A percentile compares a stretch with the other conserved stretches of the same genome.
phyloP scores from a whole-genome alignment of 2,329 filamentous ascomycete genomes.

The Scortechinia acanthostroma region DNA sequence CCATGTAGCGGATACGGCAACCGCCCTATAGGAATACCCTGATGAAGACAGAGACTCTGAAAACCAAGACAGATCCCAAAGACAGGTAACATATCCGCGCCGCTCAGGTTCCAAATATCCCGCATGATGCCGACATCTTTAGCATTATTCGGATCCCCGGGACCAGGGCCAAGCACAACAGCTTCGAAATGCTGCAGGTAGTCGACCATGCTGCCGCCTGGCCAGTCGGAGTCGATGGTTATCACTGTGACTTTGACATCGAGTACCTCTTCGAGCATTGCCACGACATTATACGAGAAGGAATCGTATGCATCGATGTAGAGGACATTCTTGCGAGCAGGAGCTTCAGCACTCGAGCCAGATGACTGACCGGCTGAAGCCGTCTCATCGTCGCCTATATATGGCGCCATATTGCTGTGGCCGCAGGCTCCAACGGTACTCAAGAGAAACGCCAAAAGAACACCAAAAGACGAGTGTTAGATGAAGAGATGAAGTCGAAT shows the following conservation, averaged over 20 bases:
- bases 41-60: slow-evolving; percentile 2
- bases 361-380: too few species aligned
- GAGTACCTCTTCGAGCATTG: slow-evolving; percentile 1
- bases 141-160: neutral
- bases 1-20: slow-evolving; percentile 1
- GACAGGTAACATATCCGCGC: neutral
- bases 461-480: too few species aligned
- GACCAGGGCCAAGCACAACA: neutral
- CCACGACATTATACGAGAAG: slow-evolving; percentile 1
- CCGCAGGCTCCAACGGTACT: too few species aligned
- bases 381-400: too few species aligned
- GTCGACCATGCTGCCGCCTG: neutral
- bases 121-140: slow-evolving; percentile 2
- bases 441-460: too few species aligned
- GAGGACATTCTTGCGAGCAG: neutral
- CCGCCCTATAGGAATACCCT: neutral
- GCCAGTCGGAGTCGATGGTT: neutral
- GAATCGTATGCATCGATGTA: slow-evolving; percentile 2
- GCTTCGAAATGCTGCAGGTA: neutral
- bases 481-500: too few species aligned
- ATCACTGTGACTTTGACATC: slow-evolving; percentile 1
- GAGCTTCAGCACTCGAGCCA: too few species aligned
- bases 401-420: too few species aligned
- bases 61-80: slow-evolving; percentile 1
- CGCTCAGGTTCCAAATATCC: neutral